Percentiles rank a stretch among this genome's conserved stretches.
These are phyloP conservation scores for Scutellaria barbata DNA, from an alignment of 257 asterid species.

Conservation along the genomic window DNA sequence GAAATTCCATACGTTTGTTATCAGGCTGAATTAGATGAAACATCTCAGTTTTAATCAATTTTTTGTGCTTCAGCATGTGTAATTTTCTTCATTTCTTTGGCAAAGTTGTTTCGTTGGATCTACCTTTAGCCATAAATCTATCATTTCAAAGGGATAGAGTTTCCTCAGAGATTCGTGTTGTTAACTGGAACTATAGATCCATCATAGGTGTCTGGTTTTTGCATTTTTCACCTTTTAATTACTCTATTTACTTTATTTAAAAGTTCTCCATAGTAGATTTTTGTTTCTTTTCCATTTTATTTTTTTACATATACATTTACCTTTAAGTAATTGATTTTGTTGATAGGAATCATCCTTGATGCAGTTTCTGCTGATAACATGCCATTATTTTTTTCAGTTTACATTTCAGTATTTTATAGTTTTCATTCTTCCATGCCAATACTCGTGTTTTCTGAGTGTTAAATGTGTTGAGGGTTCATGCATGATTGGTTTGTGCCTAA, in stretches of 20 bases:
- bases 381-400: constrained; percentile 3
- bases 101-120: background rate
- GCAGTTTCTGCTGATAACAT: constrained; percentile 15
- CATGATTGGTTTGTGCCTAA: background rate
- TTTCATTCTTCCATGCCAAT: background rate
- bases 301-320: background rate
- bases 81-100: background rate
- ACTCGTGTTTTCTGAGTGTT: background rate
- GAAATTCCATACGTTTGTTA: background rate
- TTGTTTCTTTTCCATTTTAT: background rate
- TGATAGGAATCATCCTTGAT: constrained; percentile 12
- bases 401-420: background rate
- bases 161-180: background rate
- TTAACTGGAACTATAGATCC: background rate
- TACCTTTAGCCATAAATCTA: background rate
- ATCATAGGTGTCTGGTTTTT: background rate
- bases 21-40: constrained; percentile 6
- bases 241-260: background rate
- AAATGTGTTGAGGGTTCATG: background rate
- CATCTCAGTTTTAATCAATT: background rate
- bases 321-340: background rate
- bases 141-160: constrained; percentile 3
- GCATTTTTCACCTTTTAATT: background rate
- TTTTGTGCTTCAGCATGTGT: constrained; percentile 18
- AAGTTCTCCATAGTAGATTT: background rate